These are phyloP conservation scores for Meira nashicola DNA, from an alignment of 1,284 basidiomycete species.

Conservation along the genomic window DNA sequence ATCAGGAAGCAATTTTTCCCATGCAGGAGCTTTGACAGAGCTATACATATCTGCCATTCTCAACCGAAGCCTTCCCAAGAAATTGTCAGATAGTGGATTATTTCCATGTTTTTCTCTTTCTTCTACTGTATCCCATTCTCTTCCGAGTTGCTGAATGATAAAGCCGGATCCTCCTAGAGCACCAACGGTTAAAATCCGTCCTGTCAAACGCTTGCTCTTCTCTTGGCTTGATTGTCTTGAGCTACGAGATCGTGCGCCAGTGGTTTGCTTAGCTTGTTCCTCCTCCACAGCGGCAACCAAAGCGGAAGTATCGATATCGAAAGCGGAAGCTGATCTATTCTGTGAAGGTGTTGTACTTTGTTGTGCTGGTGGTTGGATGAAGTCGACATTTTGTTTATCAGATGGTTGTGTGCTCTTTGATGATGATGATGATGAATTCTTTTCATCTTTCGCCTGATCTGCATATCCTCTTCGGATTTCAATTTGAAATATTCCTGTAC, in stretches of 20 bases:
- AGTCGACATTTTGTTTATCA: not conserved
- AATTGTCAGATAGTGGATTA: constrained; percentile 16
- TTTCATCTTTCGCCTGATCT: not conserved
- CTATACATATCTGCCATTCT: constrained; percentile 34
- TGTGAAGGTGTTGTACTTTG: not conserved
- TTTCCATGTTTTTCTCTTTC: constrained; percentile 37
- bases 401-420: not conserved
- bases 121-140: constrained; percentile 49
- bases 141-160: constrained; percentile 42
- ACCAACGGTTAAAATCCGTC: constrained; percentile 26
- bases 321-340: constrained; percentile 19
- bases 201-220: constrained; percentile 41
- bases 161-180: constrained; percentile 30
- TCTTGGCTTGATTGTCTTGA: constrained; percentile 48
- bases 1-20: constrained; percentile 84
- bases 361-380: not conserved
- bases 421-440: not conserved
- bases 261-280: constrained; percentile 15
- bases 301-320: constrained; percentile 39
- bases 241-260: constrained; percentile 45
- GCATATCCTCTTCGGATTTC: no score
- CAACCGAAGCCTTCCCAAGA: constrained; percentile 42
- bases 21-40: constrained; percentile 62
- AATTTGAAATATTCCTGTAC: no score
- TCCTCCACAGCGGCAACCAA: constrained; percentile 15